These are phyloP conservation scores for Drechslera avenae DNA, from an alignment of 2,329 filamentous ascomycete genomes.

Conservation along the genomic window DNA sequence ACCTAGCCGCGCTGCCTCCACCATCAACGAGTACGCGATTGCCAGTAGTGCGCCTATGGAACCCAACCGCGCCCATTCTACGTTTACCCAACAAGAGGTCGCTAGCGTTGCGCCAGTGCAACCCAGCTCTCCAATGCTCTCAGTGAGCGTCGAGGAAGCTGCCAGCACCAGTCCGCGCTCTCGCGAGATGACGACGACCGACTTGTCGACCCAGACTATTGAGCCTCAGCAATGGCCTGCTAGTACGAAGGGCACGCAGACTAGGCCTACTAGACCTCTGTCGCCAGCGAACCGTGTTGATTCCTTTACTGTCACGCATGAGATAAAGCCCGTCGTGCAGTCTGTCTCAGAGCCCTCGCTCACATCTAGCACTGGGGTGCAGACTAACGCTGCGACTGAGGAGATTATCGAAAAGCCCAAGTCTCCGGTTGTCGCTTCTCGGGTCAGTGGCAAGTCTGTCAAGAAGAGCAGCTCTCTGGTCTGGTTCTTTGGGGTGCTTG, in stretches of 20 bases:
- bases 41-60: slow-evolving; percentile 1
- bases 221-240: not conserved
- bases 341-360: not conserved
- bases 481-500: slow-evolving; percentile 5
- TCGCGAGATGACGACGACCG: not conserved
- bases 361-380: slow-evolving; percentile 4
- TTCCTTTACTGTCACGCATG: slow-evolving; percentile 5
- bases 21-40: not conserved
- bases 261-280: not conserved
- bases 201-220: slow-evolving; percentile 9
- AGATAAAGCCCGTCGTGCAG: slow-evolving; percentile 7
- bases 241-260: slow-evolving; percentile 4
- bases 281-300: slow-evolving; percentile 2
- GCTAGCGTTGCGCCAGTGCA: slow-evolving; percentile 2
- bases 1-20: not conserved
- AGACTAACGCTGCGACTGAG: not conserved
- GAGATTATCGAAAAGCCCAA: not conserved
- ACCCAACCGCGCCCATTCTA: not conserved
- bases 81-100: not conserved
- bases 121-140: not conserved
- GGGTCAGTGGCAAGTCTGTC: not conserved
- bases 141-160: slow-evolving; percentile 4
- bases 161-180: slow-evolving; percentile 6
- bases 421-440: not conserved
- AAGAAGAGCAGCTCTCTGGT: slow-evolving; percentile 2